Evolutionary conservation across 2,329 filamentous ascomycete genomes (phyloP), one percentile per base, ranked within the genome.

Genomic region (Colletotrichum agaves): DNA sequence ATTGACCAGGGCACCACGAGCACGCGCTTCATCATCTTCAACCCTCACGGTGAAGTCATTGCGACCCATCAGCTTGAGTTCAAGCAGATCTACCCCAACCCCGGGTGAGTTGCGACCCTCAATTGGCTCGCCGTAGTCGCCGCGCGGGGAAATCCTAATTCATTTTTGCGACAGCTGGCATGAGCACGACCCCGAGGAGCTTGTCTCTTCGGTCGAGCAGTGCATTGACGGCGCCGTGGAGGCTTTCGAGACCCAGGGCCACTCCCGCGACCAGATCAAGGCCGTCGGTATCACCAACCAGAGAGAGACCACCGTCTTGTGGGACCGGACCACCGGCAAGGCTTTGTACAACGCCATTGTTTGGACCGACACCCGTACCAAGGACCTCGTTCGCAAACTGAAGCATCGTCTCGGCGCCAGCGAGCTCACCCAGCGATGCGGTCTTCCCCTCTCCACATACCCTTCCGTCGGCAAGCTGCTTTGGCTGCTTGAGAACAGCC

Each of bases 261-360:
- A 93, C 79, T 85, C 85, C 49, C 84, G 85, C 70, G 82, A 85
- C 59, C 88, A 92, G 74, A 93, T 96, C 76, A 90, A 87, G 76
- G 87, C 91, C 8, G 85, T 95, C 70, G 93, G 93, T 58, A 91
- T 96, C 76, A 94, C 93, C 72, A 94, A 93, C 78, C 93, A 96
- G 81, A 87, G 93, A 76, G 93, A 96, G 79, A 95, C 93, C 6
- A 92, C 91, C 3, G 83, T 95, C 1, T 88, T 93, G 61, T 95
- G 92, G 92, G 91, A 95, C 77, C 88, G 84, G 75, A 87, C 88
- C 71, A 94, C 91, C 0, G 93, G 93, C 56, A 87, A 94, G 76
- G 87, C 92, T 8, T 81, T 96, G 43, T 86, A 94, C 82, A 93
- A 94, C 75, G 92, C 92, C 69, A 93, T 96, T 70, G 92, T 92